Conservation (phyloP, 768 basidiomycete species). For the Tulasnella sp. region DNA sequence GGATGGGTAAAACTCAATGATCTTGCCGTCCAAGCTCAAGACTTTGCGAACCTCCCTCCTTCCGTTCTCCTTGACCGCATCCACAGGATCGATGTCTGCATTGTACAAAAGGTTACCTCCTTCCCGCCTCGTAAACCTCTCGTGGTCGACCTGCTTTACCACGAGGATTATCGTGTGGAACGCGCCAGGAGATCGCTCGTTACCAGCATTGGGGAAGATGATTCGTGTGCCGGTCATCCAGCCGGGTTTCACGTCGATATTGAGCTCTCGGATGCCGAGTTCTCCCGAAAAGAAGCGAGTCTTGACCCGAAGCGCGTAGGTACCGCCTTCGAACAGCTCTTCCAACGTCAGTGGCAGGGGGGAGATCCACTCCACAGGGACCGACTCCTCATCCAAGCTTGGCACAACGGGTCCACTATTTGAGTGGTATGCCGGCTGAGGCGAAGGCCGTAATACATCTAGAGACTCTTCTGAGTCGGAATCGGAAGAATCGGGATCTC, state of each 20-base stretch:
- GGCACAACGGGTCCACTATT: too few species aligned
- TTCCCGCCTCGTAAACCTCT: constrained; percentile 49
- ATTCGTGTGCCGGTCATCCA: constrained; percentile 59
- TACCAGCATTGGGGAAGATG: constrained; percentile 54
- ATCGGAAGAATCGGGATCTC: not conserved
- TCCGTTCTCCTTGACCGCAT: constrained; percentile 40
- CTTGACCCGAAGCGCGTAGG: constrained; percentile 56
- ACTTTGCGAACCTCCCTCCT: constrained; percentile 36
- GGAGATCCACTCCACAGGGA: constrained; percentile 56
- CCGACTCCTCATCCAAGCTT: too few species aligned
- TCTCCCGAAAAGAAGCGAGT: constrained; percentile 48
- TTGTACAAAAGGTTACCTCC: constrained; percentile 55
- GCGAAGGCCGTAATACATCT: not conserved
- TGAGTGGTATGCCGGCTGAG: too few species aligned
- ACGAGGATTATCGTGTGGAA: constrained; percentile 68
- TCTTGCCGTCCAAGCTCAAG: constrained; percentile 55
- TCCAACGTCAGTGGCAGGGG: constrained; percentile 58
- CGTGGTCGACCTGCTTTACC: constrained; percentile 55
- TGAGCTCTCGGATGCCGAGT: constrained; percentile 45
- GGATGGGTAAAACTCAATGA: constrained; percentile 41
- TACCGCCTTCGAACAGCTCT: constrained; percentile 55
- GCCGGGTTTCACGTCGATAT: constrained; percentile 58
- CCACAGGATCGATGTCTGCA: constrained; percentile 55
- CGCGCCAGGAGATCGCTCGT: constrained; percentile 53
- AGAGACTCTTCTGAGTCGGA: constrained; percentile 4